Base-by-base conservation (phyloP, 2,329 filamentous ascomycete genomes). In the Paraphaeosphaeria minitans region DNA sequence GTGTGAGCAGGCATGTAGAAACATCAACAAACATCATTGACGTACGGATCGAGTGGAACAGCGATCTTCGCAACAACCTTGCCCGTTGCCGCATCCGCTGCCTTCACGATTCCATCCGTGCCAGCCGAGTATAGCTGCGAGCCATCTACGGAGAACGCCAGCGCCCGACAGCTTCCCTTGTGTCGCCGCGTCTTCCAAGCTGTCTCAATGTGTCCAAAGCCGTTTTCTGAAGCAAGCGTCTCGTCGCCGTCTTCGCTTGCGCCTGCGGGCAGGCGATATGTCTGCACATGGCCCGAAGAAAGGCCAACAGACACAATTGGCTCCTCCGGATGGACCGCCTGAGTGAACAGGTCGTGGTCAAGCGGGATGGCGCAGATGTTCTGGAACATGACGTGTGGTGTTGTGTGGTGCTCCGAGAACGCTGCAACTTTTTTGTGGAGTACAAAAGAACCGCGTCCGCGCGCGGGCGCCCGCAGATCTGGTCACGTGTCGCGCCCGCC, bases 351-450 rank as follows among this genome's bases (percentile, higher is more conserved):
- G 72, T 98, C 95, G 57, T 91, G 86, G 58, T 86, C 85, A 48
- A 98, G 87, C 63, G 93, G 93, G 47, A 98, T 86, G 27, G 91
- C 92, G 83, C 94, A 97, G 65, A 96, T 85, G 65, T 92, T 96
- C 77, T 97, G 93, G 73, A 96, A 92, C 92, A 96, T 96, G 70
- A 63, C 53, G 21, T 53, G n/a, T 43, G 56, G 12, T 39, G 60
- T 51, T 39, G 48, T 51, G 33, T 13, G 37, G 56, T 27, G 45
- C 29, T 47, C 51, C 22, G 22, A 43, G 37, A 31, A 43, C 50
- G 19, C 22, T 9, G 52, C 27, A 48, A 66, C 65, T 66, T 70
- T 72, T 70, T 64, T 63, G 66, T 66, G 68, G 66, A 66, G 56
- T n/a, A 43, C 45, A 19, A 24, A 42, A 12, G 6, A 16, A 16